Evolutionary conservation across 2,329 filamentous ascomycete genomes (phyloP).

Genomic region (Catunica adiposa): DNA sequence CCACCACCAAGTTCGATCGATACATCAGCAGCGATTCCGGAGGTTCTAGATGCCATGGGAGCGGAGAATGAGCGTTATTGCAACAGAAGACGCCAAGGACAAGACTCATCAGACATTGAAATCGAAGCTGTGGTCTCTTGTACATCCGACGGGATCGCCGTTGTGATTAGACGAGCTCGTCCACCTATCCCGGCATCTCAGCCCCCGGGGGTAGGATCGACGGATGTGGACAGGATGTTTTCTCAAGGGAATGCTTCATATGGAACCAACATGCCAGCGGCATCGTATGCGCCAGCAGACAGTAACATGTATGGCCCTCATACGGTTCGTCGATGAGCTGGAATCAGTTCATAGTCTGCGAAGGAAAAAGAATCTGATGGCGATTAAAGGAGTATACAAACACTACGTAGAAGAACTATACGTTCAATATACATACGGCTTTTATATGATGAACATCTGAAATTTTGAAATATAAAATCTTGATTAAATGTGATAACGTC

Average conservation of each 20-base stretch:
- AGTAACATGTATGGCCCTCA: constrained; percentile 27
- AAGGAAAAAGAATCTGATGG: no score
- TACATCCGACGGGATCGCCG: constrained; percentile 73
- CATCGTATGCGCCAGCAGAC: constrained; percentile 27
- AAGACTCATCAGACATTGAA: constrained; percentile 33
- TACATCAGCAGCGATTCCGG: constrained; percentile 7
- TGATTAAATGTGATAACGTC: no score
- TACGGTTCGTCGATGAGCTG: constrained; percentile 22
- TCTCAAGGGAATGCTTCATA: not conserved
- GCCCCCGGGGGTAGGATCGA: constrained; percentile 23
- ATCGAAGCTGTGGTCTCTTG: constrained; percentile 84
- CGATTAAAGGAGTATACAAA: no score
- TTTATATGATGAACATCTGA: no score
- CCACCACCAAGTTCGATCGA: constrained; percentile 12
- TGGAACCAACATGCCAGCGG: not conserved
- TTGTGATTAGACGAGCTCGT: constrained; percentile 59
- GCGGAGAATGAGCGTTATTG: constrained; percentile 19
- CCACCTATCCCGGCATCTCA: constrained; percentile 47
- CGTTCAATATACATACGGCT: no score
- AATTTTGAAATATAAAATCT: no score
- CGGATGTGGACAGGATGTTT: not conserved
- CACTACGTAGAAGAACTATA: no score
- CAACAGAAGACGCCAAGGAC: constrained; percentile 19
- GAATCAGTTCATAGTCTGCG: not conserved
- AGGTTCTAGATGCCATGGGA: constrained; percentile 19